A percentile compares a stretch with the other conserved stretches of the same genome.
Conservation (phyloP, 805 yeast genomes). For the Schizosaccharomyces japonicus region DNA sequence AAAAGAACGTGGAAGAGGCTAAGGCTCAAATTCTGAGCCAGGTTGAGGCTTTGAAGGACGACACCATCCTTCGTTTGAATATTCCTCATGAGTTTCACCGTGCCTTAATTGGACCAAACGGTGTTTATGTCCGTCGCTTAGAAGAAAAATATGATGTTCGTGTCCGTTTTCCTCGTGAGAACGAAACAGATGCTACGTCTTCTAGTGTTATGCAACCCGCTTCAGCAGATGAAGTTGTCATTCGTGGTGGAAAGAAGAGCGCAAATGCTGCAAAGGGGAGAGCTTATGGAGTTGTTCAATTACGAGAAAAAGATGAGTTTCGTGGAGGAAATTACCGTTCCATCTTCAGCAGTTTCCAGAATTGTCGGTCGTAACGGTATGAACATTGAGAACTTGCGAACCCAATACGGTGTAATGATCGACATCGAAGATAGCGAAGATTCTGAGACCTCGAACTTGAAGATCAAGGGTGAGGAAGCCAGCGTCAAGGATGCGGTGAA, state of each 20-base stretch:
- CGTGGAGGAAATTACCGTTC: conserved; percentile 38
- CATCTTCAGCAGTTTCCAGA: conserved; percentile 51
- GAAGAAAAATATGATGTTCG: conserved; percentile 69
- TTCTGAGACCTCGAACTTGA: conserved; percentile 31
- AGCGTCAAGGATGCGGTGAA: conserved; percentile 51
- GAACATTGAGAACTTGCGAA: conserved; percentile 55
- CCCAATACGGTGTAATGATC: conserved; percentile 28
- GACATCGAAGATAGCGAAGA: conserved; percentile 22
- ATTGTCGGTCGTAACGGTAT: conserved; percentile 82
- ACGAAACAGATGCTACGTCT: conserved; percentile 5
- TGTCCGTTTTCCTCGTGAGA: conserved; percentile 42
- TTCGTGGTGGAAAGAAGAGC: conserved; percentile 78
- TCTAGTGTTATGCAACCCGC: conserved; percentile 6
- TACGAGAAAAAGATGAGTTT: conserved; percentile 75
- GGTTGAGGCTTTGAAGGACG: conserved; percentile 65
- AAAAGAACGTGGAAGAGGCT: conserved; percentile 54
- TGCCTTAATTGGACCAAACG: conserved; percentile 60
- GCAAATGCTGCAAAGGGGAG: conserved; percentile 65
- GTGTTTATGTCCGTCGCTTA: conserved; percentile 57
- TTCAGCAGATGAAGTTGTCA: conserved; percentile 34
- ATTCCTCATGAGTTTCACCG: conserved; percentile 64
- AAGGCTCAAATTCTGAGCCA: conserved; percentile 31
- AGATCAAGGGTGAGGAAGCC: conserved; percentile 51
- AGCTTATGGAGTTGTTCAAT: conserved; percentile 55
- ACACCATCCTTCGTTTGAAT: conserved; percentile 34